Evolutionary conservation across 2,329 filamentous ascomycete genomes (phyloP), one percentile per base, ranked within the genome.

Genomic region (Parascedosporium putredinis): DNA sequence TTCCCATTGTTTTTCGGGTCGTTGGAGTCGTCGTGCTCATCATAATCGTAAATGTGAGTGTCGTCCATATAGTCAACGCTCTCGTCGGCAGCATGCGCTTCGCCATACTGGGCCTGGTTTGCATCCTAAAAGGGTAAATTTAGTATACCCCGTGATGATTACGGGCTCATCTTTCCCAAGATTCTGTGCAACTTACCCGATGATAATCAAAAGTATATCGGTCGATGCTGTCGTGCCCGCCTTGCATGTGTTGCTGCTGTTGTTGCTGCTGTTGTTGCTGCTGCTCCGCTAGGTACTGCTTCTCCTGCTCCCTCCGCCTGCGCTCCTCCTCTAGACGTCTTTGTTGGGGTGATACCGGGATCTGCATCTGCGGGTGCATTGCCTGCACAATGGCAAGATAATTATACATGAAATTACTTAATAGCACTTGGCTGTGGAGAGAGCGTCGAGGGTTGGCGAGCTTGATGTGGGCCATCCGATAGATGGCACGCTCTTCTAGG

Each of bases 391-490:
- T 98, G 54, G 93, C 93, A 55, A 98, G 78, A 64, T 98, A 98
- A 51, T 89, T 93, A 70, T 98, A 98, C 93, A 98, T 98, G 67
- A 98, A 98, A 65, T 98, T 98, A 68, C 90, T 96, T 57, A 98
- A 78, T 52, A 98, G 74, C 20, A 98, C 93, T 66, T 98, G 93
- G 53, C 91, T 96, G 62, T 95, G 85, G 47, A 98, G 70, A 36
- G 91, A 86, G 50, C 93, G 84, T 42, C 91, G 83, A 33, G 93
- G 93, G 62, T 98, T 97, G n/a, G 93, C 93, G 53, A 98, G 79
- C 67, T 98, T 98, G 69, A 97, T 94, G 64, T 98, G 93, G 16
- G 93, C 93, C 88, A 98, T 95, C 53, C 93, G 82, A 67, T 98
- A 98, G 52, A 98, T 98, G 18, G 93, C 93, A 52, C 93, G 79